Base-by-base conservation (phyloP, 2,329 filamentous ascomycete species). In the Fusarium staphyleae region DNA sequence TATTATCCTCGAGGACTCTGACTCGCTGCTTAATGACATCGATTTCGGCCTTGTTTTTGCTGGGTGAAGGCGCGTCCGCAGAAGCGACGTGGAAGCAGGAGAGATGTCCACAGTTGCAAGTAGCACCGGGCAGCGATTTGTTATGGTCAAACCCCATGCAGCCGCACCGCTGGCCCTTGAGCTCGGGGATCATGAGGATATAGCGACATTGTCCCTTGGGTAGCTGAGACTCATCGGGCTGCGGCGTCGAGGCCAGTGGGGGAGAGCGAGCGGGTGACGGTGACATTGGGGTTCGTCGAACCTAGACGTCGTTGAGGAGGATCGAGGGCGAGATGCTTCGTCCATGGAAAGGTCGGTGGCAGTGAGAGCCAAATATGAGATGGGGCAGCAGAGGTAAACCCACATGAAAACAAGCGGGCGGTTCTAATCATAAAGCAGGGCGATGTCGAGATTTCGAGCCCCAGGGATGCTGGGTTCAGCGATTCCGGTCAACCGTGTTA, bases 121-220 rank as follows among this genome's bases (percentile, higher is more conserved):
- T 78, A 46, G 81, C 80, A 30, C 82, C 78, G 1, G 83, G 82
- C 10, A 81, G 72, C n/a, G 74, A 67, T 43, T 74, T 75, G 68
- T 84, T 85, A 51, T 81, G 76, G 4, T 78, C 78, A 68, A 86
- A 86, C 54, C 78, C 76, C 55, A 82, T 79, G 62, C 83, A 86
- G 36, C 78, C 82, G 68, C 83, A 86, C 35, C 83, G 80, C 52
- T 83, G 77, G 44, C 83, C 82, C 61, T 80, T 82, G 67, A 83
- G 75, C 63, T 83, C 81, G 5, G 83, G 81, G 48, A 81, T 75
- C 22, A 83, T 74, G 24, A 86, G 69, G 56, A 86, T 85, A 63
- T 82, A 86, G 54, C 82, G 81, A 61, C 83, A 86, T 62, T 84
- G 81, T 26, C 83, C 83, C 60, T 78, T 76, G 12, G 83, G 83